Evolutionary conservation across 495 filamentous ascomycete genomes (phyloP).

Genomic region (Rhizodiscina lignyota): DNA sequence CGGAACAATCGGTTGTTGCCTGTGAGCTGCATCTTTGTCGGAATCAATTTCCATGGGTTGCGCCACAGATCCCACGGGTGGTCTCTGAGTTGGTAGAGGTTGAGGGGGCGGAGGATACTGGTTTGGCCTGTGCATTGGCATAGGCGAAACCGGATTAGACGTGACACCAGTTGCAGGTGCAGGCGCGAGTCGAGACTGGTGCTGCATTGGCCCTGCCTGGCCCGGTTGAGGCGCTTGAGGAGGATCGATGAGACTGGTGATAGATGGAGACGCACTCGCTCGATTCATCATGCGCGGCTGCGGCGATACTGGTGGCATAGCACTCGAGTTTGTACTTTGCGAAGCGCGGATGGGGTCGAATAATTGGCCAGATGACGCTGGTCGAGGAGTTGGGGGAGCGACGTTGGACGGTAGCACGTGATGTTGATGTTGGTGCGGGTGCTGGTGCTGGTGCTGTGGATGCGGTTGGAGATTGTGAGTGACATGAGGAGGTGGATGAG

Average conservation of each 20-base stretch:
- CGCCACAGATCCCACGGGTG: conserved; percentile 2
- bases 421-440: conserved; percentile 2
- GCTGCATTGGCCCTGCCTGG: conserved; percentile 10
- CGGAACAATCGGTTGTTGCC: conserved; percentile 7
- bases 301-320: conserved; percentile 38
- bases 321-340: conserved; percentile 34
- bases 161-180: conserved; percentile 2
- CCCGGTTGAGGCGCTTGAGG: conserved; percentile 26
- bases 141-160: conserved; percentile 15
- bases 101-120: conserved; percentile 3
- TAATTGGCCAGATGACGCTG: conserved; percentile 53
- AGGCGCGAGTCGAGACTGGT: conserved; percentile 1
- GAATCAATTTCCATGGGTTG: conserved; percentile 15
- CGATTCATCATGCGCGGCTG: conserved; percentile 30
- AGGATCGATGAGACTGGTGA: conserved; percentile 77
- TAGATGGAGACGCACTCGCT: conserved; percentile 76
- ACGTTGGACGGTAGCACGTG: conserved; percentile 5
- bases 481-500: no score
- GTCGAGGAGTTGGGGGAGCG: conserved; percentile 23
- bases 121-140: conserved; percentile 1
- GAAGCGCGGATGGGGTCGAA: conserved; percentile 66
- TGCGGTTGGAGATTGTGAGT: no score
- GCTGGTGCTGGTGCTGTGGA: conserved; percentile 7
- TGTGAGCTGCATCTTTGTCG: conserved; percentile 6
- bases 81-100: conserved; percentile 2